Evolutionary conservation across 768 basidiomycete species (phyloP), one percentile per base, ranked within the genome.

Genomic region (Rhizopogon vulgaris): DNA sequence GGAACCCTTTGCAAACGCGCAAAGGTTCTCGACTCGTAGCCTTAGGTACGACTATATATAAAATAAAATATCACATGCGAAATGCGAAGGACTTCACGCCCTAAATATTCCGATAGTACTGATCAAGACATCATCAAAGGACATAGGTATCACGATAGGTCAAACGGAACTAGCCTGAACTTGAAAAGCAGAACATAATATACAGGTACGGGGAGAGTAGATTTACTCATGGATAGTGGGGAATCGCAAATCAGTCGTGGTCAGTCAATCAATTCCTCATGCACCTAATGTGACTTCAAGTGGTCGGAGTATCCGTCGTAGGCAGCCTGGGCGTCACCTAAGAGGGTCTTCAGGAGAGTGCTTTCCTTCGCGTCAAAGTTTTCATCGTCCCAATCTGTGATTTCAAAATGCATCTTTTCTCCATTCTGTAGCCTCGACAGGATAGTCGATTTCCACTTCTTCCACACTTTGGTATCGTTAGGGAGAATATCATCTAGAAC

Each of bases 381-480:
- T 2, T 37, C 24, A 24, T 63, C 9, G 10, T 67, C 58, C 67
- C 55, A 63, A 24, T 69, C 63, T 2, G 49, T 17, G 1, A 49
- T 38, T 4, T 27, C 38, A 30, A 67, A 69, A 14, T 58, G 52
- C 24, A 69, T 52, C 41, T 60, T 60, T 36, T 68, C 58, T 32
- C 50, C 55, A 37, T 25, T 15, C 15, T 40, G 4, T 11, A 68
- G 51, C 30, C 55, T 58, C 4, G 28, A 43, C 30, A 64, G 18
- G 22, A 68, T 17, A 6, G 45, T 53, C 4, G 43, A 45, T 42
- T 67, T 67, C 57, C 61, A 67, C 11, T 37, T 55, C 37, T n/a
- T 64, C 65, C 65, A 67, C 11, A 62, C 63, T 17, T 52, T 65
- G 27, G 65, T 65, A 28, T 65, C 63, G 18, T 65, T 65, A 1